Conservation (phyloP, 2,329 filamentous ascomycete genomes). For the Penicillium sclerotiorum region DNA sequence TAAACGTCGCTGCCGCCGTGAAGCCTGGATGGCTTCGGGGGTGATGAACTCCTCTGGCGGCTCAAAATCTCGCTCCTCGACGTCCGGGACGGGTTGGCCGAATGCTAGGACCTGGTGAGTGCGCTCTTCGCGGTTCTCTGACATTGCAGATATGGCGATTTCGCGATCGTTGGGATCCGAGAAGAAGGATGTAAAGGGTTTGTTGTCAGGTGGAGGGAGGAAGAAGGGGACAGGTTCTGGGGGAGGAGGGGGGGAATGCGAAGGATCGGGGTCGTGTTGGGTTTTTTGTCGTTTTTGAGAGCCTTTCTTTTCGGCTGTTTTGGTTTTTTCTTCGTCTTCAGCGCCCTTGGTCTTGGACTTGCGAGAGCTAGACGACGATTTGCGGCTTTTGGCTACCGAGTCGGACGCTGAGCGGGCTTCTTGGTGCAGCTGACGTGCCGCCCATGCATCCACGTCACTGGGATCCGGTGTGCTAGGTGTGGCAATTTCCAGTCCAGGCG, state of each 20-base stretch:
- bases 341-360: slow-evolving; percentile 15
- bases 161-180: slow-evolving; percentile 77
- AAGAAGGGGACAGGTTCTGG: slow-evolving; percentile 19
- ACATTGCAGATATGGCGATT: slow-evolving; percentile 64
- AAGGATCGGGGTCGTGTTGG: slow-evolving; percentile 5
- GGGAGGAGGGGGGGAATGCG: slow-evolving; percentile 16
- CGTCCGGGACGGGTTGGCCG: slow-evolving; percentile 77
- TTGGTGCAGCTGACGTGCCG: slow-evolving; percentile 73
- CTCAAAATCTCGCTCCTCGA: slow-evolving; percentile 70
- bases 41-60: slow-evolving; percentile 65
- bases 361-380: slow-evolving; percentile 18
- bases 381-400: slow-evolving; percentile 45
- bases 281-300: slow-evolving; percentile 33
- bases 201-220: slow-evolving; percentile 40
- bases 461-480: slow-evolving; percentile 56
- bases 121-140: slow-evolving; percentile 62
- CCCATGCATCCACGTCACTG: slow-evolving; percentile 70
- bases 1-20: slow-evolving; percentile 41
- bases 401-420: slow-evolving; percentile 66
- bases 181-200: slow-evolving; percentile 86
- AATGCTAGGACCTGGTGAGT: slow-evolving; percentile 69
- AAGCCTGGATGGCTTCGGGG: slow-evolving; percentile 44
- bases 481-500: slow-evolving; percentile 43
- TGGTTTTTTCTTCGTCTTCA: slow-evolving; percentile 1
- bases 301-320: slow-evolving; percentile 8